Percentiles rank a stretch among this genome's conserved stretches.
Conservation (phyloP, 78 protist genomes). For the Guillardia theta region DNA sequence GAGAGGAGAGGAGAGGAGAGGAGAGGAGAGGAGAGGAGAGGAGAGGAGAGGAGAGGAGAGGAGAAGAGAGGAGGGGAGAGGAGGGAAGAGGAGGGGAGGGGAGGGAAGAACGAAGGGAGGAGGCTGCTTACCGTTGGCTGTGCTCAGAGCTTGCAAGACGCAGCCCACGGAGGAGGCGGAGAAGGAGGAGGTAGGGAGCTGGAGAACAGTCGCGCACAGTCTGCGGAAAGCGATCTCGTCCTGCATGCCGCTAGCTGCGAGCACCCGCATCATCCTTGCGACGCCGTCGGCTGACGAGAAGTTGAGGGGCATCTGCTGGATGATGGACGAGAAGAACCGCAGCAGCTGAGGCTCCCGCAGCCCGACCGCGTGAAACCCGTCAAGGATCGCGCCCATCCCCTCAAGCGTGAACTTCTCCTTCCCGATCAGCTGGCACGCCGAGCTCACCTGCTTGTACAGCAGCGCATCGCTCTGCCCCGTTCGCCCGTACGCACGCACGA, state of each 20-base stretch:
- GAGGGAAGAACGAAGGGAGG: too few relatives aligned
- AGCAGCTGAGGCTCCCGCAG: background rate
- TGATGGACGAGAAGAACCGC: background rate
- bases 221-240: background rate
- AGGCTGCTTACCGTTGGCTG: too few relatives aligned
- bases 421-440: background rate
- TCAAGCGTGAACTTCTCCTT: background rate
- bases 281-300: background rate
- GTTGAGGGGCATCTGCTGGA: background rate
- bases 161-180: too few relatives aligned
- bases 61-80: too few relatives aligned
- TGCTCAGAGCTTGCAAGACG: too few relatives aligned
- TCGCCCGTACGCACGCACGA: background rate
- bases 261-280: background rate
- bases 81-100: too few relatives aligned
- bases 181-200: background rate
- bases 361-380: background rate
- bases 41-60: too few relatives aligned
- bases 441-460: background rate
- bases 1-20: too few relatives aligned
- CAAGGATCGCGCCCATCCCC: background rate
- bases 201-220: background rate
- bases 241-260: background rate
- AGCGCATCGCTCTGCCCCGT: conserved; percentile 1
- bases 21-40: too few relatives aligned